phyloP scores from a whole-genome alignment of 192 early-diverging fungal species.

The Coemansia sp. region DNA sequence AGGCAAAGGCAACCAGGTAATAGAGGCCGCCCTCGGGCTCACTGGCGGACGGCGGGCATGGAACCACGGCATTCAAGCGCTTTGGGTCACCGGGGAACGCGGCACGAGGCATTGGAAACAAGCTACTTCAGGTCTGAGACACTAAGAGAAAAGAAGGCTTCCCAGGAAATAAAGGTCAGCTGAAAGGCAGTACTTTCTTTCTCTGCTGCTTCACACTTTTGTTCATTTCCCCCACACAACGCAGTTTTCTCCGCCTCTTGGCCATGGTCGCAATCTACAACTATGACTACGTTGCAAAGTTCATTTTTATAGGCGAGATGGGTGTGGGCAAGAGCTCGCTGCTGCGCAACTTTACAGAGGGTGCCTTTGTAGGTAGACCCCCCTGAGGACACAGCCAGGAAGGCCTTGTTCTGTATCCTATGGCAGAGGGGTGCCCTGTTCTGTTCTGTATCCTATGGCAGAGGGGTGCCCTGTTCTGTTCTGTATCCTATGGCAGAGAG shows the following conservation, averaged over 20 bases:
- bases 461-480: neutral
- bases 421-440: neutral
- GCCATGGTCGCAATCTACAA: slow-evolving; percentile 49
- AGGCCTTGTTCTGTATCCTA: neutral
- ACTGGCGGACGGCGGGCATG: slow-evolving; percentile 33
- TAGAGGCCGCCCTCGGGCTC: slow-evolving; percentile 32
- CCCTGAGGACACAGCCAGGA: neutral
- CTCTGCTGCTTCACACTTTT: no score
- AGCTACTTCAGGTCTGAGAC: neutral
- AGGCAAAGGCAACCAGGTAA: slow-evolving; percentile 37
- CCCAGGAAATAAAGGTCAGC: neutral
- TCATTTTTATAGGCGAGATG: slow-evolving; percentile 54
- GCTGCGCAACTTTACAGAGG: slow-evolving; percentile 48
- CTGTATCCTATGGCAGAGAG: neutral
- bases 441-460: neutral
- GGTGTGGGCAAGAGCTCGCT: slow-evolving; percentile 52
- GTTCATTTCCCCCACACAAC: neutral
- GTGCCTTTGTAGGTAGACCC: slow-evolving; percentile 37
- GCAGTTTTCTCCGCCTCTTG: neutral
- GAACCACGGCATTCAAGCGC: slow-evolving; percentile 19
- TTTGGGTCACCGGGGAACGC: slow-evolving; percentile 44
- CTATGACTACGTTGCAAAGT: slow-evolving; percentile 52
- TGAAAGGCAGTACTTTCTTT: no score
- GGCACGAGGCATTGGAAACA: slow-evolving; percentile 18
- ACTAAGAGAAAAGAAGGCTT: neutral